phyloP scores from a whole-genome alignment of 2,329 filamentous ascomycete species.

The Graphilbum sp. region DNA sequence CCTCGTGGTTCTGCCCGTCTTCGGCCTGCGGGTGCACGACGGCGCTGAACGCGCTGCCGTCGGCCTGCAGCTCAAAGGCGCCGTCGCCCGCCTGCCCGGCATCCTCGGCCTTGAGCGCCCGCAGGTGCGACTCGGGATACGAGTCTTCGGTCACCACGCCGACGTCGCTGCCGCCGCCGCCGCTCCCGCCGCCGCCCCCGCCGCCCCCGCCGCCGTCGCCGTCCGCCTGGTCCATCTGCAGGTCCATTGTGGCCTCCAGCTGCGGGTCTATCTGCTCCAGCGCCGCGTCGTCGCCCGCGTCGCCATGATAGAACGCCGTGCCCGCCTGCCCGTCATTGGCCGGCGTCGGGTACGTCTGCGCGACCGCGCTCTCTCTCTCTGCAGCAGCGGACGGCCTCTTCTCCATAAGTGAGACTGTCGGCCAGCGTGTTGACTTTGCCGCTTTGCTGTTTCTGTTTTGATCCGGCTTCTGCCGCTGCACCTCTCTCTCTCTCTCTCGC shows the following conservation, averaged over 20 bases:
- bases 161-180: neutral
- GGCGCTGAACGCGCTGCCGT: constrained; percentile 1
- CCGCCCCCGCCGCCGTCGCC: neutral
- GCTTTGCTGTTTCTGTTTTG: too few species aligned
- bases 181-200: neutral
- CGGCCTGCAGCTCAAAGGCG: neutral
- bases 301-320: constrained; percentile 22
- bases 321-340: constrained; percentile 26
- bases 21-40: neutral
- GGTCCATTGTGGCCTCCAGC: constrained; percentile 11
- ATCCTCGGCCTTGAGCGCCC: constrained; percentile 8
- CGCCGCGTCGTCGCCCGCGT: constrained; percentile 4
- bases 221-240: constrained; percentile 5
- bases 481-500: too few species aligned
- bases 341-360: constrained; percentile 29
- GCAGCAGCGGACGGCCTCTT: constrained; percentile 18
- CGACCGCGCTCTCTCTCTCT: constrained; percentile 18
- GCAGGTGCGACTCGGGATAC: constrained; percentile 10
- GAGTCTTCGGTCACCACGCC: constrained; percentile 1
- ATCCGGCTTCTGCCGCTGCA: too few species aligned
- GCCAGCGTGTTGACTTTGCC: too few species aligned
- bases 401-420: constrained; percentile 10
- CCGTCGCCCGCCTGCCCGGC: neutral
- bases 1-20: neutral
- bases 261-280: constrained; percentile 16